phyloP scores from a whole-genome alignment of 2,329 filamentous ascomycete genomes.

The Claviceps sorghi region DNA sequence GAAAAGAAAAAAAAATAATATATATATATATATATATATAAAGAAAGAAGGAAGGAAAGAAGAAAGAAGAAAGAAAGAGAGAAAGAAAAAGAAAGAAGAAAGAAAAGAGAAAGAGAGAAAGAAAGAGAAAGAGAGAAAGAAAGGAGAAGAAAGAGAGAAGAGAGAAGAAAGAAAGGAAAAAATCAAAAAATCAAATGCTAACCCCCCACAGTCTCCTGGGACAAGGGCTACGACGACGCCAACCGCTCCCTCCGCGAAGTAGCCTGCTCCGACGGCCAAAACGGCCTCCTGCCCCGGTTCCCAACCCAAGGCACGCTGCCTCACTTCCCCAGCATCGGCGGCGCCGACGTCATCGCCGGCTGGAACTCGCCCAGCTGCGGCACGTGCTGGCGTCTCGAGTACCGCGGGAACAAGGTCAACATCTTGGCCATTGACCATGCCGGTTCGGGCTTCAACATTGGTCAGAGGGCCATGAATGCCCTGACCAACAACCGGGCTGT shows the following conservation, averaged over 20 bases:
- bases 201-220: slow-evolving; percentile 45
- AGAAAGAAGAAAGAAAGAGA: too few relatives aligned
- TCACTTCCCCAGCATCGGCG: slow-evolving; percentile 41
- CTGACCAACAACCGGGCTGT: slow-evolving; percentile 38
- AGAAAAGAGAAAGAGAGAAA: background rate
- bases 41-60: too few relatives aligned
- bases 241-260: slow-evolving; percentile 40
- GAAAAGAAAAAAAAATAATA: too few relatives aligned
- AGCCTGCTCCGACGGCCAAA: slow-evolving; percentile 51
- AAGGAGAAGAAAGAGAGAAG: background rate
- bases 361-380: slow-evolving; percentile 46
- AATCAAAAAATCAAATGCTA: background rate
- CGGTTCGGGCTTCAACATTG: slow-evolving; percentile 39
- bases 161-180: too few relatives aligned
- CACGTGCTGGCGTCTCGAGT: slow-evolving; percentile 42
- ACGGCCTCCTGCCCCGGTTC: slow-evolving; percentile 49
- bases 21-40: too few relatives aligned
- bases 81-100: background rate
- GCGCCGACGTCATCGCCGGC: slow-evolving; percentile 33
- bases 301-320: slow-evolving; percentile 42
- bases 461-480: slow-evolving; percentile 36
- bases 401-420: slow-evolving; percentile 35
- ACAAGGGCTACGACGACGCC: slow-evolving; percentile 53
- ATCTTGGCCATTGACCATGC: slow-evolving; percentile 42
- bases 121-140: too few relatives aligned